Evolutionary conservation across 2,329 filamentous ascomycete species (phyloP).

Genomic region (Uncinocarpus reesii): DNA sequence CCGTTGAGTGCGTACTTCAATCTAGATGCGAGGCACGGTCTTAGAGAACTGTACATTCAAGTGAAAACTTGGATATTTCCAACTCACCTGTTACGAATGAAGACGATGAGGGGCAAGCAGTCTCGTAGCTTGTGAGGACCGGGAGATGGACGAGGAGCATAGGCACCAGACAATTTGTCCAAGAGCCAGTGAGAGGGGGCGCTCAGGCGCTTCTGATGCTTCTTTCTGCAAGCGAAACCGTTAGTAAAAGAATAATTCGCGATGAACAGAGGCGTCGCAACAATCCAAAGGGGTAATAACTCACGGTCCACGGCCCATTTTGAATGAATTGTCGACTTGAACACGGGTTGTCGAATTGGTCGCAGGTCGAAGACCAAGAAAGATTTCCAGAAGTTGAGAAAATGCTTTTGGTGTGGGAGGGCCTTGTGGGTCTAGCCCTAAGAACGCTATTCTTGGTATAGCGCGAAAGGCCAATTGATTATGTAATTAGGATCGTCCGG

Average conservation of each 20-base stretch:
- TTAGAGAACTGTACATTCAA: not conserved
- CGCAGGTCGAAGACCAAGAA: constrained; percentile 13
- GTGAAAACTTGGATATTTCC: not conserved
- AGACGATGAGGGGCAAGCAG: constrained; percentile 97
- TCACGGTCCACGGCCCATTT: constrained; percentile 51
- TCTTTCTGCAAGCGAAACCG: constrained; percentile 54
- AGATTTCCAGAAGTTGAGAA: constrained; percentile 5
- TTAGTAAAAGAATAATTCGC: not conserved
- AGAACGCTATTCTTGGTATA: not conserved
- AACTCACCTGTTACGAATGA: constrained; percentile 64
- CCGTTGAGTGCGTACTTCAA: constrained; percentile 99
- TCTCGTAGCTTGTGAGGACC: constrained; percentile 99
- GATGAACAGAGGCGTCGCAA: not conserved
- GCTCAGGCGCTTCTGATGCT: constrained; percentile 99
- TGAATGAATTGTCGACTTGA: constrained; percentile 29
- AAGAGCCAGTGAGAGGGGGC: constrained; percentile 99
- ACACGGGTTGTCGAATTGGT: constrained; percentile 16
- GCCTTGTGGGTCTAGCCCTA: constrained; percentile 12
- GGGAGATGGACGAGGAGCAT: constrained; percentile 56
- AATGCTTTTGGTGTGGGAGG: constrained; percentile 8
- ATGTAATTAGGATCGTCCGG: too few relatives aligned
- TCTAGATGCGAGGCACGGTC: constrained; percentile 43
- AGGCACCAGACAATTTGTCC: constrained; percentile 96
- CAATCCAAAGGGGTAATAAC: constrained; percentile 24
- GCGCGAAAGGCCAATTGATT: not conserved